phyloP scores from a whole-genome alignment of 495 filamentous ascomycete genomes.

The Pyronema omphalodes region DNA sequence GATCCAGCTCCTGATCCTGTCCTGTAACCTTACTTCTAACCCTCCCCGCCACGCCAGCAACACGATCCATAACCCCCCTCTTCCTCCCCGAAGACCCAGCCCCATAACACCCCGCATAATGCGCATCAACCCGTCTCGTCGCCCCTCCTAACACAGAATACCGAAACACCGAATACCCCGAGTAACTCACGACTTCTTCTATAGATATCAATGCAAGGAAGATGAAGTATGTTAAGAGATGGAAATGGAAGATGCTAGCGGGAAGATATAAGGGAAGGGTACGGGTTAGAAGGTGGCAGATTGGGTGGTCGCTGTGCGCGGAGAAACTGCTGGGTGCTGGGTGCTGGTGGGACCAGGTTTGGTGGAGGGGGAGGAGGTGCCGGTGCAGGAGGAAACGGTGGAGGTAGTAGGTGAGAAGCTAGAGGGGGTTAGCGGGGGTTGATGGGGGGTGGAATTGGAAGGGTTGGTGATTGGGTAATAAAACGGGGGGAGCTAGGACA shows the following conservation, averaged over 20 bases:
- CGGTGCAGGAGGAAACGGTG: constrained; percentile 56
- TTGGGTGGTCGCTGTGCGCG: constrained; percentile 64
- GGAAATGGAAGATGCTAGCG: constrained; percentile 42
- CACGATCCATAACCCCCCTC: constrained; percentile 55
- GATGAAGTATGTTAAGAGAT: constrained; percentile 63
- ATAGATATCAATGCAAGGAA: constrained; percentile 48
- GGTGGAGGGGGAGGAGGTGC: constrained; percentile 14
- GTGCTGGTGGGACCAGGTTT: constrained; percentile 55
- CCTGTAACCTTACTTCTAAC: constrained; percentile 42
- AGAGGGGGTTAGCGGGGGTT: no score
- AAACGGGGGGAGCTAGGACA: no score
- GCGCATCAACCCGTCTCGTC: constrained; percentile 47
- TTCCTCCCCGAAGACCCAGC: constrained; percentile 32
- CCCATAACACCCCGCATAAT: no score
- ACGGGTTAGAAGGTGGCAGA: constrained; percentile 47
- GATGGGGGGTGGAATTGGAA: no score
- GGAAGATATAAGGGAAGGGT: constrained; percentile 62
- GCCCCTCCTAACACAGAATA: constrained; percentile 60
- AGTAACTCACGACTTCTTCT: constrained; percentile 60
- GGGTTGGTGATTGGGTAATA: no score
- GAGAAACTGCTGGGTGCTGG: constrained; percentile 44
- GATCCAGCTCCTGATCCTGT: no score
- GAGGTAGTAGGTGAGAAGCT: constrained; percentile 35
- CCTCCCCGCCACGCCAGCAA: constrained; percentile 52
- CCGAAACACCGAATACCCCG: constrained; percentile 58